phyloP scores from a whole-genome alignment of 768 basidiomycete genomes.

The Wakefieldia striispora region DNA sequence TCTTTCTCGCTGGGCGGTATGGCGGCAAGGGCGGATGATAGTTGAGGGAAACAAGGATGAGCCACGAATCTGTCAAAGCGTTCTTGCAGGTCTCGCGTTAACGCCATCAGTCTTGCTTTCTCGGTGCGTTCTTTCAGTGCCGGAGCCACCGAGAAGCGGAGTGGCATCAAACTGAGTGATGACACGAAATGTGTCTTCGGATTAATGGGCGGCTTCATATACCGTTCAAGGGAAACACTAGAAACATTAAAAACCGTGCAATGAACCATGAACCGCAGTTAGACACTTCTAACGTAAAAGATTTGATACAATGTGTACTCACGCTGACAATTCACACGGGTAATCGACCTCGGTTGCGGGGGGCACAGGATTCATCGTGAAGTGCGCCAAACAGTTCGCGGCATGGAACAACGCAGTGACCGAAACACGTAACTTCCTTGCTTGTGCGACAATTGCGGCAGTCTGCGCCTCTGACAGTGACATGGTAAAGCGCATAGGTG shows the following conservation, averaged over 20 bases:
- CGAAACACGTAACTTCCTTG: constrained; percentile 10
- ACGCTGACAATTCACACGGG: constrained; percentile 8
- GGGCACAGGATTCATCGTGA: constrained; percentile 20
- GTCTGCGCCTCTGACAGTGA: constrained; percentile 10
- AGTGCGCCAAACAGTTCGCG: constrained; percentile 19
- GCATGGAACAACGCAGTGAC: constrained; percentile 21
- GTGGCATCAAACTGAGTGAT: constrained; percentile 10
- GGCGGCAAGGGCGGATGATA: background rate
- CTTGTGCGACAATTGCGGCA: constrained; percentile 6
- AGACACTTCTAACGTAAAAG: too few relatives aligned
- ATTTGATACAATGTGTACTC: background rate
- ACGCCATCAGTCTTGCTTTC: constrained; percentile 11
- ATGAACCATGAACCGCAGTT: background rate
- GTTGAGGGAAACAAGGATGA: constrained; percentile 17
- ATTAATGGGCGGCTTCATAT: constrained; percentile 15
- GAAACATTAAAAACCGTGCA: background rate
- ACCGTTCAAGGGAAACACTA: constrained; percentile 15
- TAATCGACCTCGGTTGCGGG: constrained; percentile 17
- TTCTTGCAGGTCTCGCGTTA: constrained; percentile 10
- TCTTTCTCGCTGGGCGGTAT: background rate
- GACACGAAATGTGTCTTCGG: constrained; percentile 18
- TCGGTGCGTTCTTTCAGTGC: constrained; percentile 6
- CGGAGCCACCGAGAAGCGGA: constrained; percentile 17
- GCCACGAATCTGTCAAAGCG: constrained; percentile 9
- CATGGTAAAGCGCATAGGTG: constrained; percentile 4